Conservation (phyloP, 2,329 filamentous ascomycete species). For the Fonsecaea pugnacius region DNA sequence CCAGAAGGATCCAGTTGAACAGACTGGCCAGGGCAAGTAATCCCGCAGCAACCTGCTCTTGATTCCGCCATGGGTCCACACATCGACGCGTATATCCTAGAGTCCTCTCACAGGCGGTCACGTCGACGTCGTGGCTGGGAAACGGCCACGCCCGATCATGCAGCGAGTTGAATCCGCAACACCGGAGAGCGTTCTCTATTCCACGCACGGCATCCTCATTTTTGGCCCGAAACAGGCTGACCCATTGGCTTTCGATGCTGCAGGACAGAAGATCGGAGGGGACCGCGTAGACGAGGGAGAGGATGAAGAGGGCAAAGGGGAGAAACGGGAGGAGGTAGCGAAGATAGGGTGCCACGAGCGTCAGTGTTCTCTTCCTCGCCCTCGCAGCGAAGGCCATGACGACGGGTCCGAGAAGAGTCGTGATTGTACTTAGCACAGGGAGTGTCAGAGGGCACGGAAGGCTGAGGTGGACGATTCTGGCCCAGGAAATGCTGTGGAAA, state of each 20-base stretch:
- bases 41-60: constrained; percentile 39
- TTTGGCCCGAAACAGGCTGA: constrained; percentile 41
- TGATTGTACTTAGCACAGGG: constrained; percentile 14
- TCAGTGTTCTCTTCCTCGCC: not conserved
- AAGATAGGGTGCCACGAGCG: not conserved
- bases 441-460: constrained; percentile 21
- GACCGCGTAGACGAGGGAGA: constrained; percentile 40
- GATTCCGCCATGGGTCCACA: constrained; percentile 39
- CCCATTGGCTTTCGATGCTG: constrained; percentile 42
- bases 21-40: constrained; percentile 35
- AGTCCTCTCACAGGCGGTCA: constrained; percentile 42
- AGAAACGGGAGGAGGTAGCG: constrained; percentile 30
- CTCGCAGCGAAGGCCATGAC: not conserved
- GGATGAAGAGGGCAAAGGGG: constrained; percentile 40
- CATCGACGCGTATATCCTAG: constrained; percentile 43
- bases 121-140: constrained; percentile 40
- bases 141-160: constrained; percentile 47
- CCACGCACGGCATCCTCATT: constrained; percentile 41
- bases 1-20: constrained; percentile 27
- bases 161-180: constrained; percentile 45
- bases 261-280: constrained; percentile 39
- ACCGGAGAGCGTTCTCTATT: constrained; percentile 43
- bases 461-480: constrained; percentile 4
- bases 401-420: constrained; percentile 5
- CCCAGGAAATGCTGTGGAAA: constrained; percentile 22